phyloP scores from a whole-genome alignment of 768 basidiomycete genomes.

The Mrakia blollopis region DNA sequence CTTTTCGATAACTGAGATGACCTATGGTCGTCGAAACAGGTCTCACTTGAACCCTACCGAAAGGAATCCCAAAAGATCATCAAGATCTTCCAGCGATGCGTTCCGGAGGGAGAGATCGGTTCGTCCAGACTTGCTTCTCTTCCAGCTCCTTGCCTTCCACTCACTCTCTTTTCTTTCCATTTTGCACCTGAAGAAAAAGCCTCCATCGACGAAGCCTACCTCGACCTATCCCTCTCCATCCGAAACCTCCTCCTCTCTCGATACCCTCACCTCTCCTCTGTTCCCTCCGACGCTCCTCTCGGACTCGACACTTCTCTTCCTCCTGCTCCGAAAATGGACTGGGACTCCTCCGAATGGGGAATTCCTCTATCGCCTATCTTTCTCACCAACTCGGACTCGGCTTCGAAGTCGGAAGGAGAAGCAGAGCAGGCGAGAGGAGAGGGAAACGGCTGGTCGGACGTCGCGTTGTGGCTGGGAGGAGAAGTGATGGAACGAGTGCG shows the following conservation, averaged over 20 bases:
- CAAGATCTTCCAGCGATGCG: slow-evolving; percentile 68
- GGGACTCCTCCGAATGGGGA: slow-evolving; percentile 35
- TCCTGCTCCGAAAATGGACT: slow-evolving; percentile 41
- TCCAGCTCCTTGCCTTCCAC: background rate
- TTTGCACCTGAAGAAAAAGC: slow-evolving; percentile 69
- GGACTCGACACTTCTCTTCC: slow-evolving; percentile 69
- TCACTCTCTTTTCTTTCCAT: background rate
- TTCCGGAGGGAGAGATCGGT: slow-evolving; percentile 81
- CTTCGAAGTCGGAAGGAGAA: slow-evolving; percentile 1
- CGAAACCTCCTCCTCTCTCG: slow-evolving; percentile 65
- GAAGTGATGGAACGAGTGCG: slow-evolving; percentile 76
- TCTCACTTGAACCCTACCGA: slow-evolving; percentile 88
- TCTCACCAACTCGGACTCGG: too few species aligned
- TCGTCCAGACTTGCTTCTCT: slow-evolving; percentile 33
- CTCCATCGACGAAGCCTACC: slow-evolving; percentile 93
- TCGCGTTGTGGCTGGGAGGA: slow-evolving; percentile 81
- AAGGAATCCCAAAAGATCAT: slow-evolving; percentile 85
- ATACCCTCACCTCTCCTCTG: slow-evolving; percentile 68
- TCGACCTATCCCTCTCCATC: slow-evolving; percentile 82
- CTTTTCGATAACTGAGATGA: background rate
- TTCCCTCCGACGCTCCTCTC: slow-evolving; percentile 62
- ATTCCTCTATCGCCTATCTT: slow-evolving; percentile 30
- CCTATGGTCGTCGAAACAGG: slow-evolving; percentile 51
- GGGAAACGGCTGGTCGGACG: slow-evolving; percentile 71
- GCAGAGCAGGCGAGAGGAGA: background rate